Base-by-base conservation (phyloP, 768 basidiomycete genomes). In the Suillus clintonianus region DNA sequence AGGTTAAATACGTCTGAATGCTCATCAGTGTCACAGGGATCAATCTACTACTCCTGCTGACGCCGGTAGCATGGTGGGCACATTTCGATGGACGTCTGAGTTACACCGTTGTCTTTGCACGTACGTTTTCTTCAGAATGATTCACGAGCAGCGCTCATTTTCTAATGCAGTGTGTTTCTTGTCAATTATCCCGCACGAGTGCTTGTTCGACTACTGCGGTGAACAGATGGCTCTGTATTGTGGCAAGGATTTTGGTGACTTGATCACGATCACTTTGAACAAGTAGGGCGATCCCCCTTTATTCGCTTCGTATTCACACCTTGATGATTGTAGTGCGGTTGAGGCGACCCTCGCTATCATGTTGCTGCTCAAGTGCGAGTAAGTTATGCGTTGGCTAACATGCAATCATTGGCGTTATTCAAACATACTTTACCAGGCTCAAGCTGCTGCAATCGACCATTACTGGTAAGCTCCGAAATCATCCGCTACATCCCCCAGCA, bases 291-390 rank as follows among this genome's bases (percentile, higher is more conserved):
- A 17, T 17, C 69, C 48, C 3, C 34, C n/a, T n/a, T 64, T 47
- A 22, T 37, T 6, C n/a, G 5, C 39, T 19, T 27, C 39, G 15
- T 57, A 19, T 54, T 10, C 13, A 32, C 13, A n/a, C 15, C 41
- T 57, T 60, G 45, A 39, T 60, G 53, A 54, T 55, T 47, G 19
- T 30, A 91, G 89, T 70, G 78, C 85, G 9, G 88, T 92, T 1
- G 91, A 92, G 75, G 90, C 85, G 0, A 88, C 88, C 0, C 76
- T 92, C 6, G 88, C 88, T 0, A 87, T 91, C 58, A 83, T 91
- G 61, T 78, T 92, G 19, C 75, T 92, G n/a, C 66, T 71, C n/a
- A 85, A 83, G 74, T 89, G 89, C 85, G 85, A 91, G 87, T 89
- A 68, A 75, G 87, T 83, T 7, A n/a, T 39, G 6, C 5, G 3